Evolutionary conservation across 78 protist species (phyloP).

Genomic region (Diacronema lutheri): DNA sequence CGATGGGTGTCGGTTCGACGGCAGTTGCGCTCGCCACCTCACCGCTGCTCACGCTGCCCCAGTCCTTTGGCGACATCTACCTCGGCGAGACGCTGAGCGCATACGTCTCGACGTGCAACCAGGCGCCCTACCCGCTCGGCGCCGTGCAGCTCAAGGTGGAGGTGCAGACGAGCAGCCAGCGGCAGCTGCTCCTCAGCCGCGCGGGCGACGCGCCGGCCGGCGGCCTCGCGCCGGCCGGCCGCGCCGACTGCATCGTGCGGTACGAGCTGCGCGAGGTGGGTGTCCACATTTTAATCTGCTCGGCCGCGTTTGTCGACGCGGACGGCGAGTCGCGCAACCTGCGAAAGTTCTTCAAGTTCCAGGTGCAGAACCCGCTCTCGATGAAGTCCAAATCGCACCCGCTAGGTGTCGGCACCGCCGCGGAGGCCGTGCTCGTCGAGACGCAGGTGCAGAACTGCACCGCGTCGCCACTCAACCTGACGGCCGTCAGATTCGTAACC

Average conservation of each 20-base stretch:
- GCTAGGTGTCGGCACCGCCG: background rate
- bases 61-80: constrained; percentile 9
- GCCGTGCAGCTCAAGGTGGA: background rate
- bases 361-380: constrained; percentile 10
- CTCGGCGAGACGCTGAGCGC: constrained; percentile 6
- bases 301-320: background rate
- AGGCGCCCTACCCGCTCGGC: background rate
- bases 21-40: too few relatives aligned
- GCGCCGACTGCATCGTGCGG: background rate
- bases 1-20: background rate
- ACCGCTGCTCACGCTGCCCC: background rate
- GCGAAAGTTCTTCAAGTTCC: background rate
- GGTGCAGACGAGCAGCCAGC: background rate
- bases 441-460: constrained; percentile 5
- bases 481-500: background rate
- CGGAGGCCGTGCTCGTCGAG: background rate
- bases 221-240: too few relatives aligned
- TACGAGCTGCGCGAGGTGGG: background rate
- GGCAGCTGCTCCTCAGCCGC: background rate
- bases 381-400: background rate
- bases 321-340: background rate
- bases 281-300: background rate
- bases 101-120: background rate
- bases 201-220: background rate
- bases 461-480: background rate